Percentiles rank a stretch among this genome's conserved stretches.
These are phyloP conservation scores for Trichoderma gracile DNA, from an alignment of 2,329 filamentous ascomycete genomes.

Conservation along the genomic window DNA sequence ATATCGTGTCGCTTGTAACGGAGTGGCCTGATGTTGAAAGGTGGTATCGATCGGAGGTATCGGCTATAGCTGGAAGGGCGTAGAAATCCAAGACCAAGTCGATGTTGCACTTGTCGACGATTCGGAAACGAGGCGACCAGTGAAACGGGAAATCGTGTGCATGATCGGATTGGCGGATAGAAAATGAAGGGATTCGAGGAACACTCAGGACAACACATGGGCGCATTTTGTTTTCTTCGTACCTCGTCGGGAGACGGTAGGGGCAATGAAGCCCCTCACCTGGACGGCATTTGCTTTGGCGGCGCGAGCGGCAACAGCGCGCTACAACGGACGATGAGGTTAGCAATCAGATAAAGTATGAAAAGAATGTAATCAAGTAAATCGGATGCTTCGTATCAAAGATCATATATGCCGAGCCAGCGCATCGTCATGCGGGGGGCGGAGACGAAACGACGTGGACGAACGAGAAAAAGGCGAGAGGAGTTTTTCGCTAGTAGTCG, in stretches of 20 bases:
- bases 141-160: no score
- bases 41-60: conserved; percentile 18
- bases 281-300: conserved; percentile 46
- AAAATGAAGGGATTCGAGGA: not conserved
- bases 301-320: conserved; percentile 50
- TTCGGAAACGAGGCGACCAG: not conserved
- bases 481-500: no score
- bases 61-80: conserved; percentile 3
- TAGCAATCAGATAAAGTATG: conserved; percentile 12
- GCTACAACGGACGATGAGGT: conserved; percentile 17
- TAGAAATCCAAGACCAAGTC: not conserved
- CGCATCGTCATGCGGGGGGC: conserved; percentile 46
- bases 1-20: not conserved
- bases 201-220: conserved; percentile 1
- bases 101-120: not conserved
- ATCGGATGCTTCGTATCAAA: no score
- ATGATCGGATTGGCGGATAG: not conserved
- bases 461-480: no score
- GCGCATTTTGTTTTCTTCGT: conserved; percentile 38
- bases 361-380: no score
- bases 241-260: conserved; percentile 63
- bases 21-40: not conserved
- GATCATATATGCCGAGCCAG: conserved; percentile 37
- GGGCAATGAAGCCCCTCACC: conserved; percentile 59
- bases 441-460: conserved; percentile 25